A percentile compares a stretch with the other conserved stretches of the same genome.
Conservation (phyloP, 2,329 filamentous ascomycete genomes). For the Trichoderma polysporum region DNA sequence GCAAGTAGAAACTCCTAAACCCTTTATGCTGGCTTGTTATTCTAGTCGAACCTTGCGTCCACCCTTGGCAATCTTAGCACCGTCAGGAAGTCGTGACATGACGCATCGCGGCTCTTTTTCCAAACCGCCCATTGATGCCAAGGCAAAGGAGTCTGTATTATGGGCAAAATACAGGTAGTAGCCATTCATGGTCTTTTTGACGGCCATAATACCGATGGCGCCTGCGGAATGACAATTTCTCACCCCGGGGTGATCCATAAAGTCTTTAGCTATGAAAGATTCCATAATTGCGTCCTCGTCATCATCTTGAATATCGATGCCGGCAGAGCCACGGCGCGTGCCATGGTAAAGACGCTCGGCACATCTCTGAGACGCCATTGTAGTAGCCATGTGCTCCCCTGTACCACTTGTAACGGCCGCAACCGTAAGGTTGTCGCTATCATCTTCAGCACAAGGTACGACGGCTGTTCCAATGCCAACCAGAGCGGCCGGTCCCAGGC, state of each 20-base stretch:
- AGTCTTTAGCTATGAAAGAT: conserved; percentile 81
- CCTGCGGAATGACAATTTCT: conserved; percentile 74
- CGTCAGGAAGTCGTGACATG: conserved; percentile 73
- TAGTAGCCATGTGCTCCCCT: conserved; percentile 96
- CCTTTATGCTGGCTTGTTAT: conserved; percentile 24
- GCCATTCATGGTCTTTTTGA: conserved; percentile 77
- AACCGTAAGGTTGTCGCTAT: conserved; percentile 68
- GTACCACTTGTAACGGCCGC: conserved; percentile 91
- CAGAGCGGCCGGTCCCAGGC: conserved; percentile 87
- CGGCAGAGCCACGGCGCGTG: conserved; percentile 59
- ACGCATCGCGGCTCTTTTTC: conserved; percentile 75
- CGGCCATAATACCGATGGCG: conserved; percentile 85
- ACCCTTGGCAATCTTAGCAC: conserved; percentile 55
- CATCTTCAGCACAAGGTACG: conserved; percentile 71
- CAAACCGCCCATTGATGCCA: conserved; percentile 83
- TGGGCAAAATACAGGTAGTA: conserved; percentile 90
- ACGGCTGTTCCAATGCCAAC: conserved; percentile 90
- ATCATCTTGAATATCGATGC: conserved; percentile 62
- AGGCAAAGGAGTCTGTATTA: conserved; percentile 85
- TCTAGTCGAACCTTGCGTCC: conserved; percentile 48
- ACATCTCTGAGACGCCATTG: conserved; percentile 83
- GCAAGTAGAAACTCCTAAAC: not conserved
- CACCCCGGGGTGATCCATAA: conserved; percentile 89
- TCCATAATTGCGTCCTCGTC: conserved; percentile 76
- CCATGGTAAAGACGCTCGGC: conserved; percentile 79